A percentile compares a stretch with the other conserved stretches of the same genome.
Evolutionary conservation across 352 stramenopile genomes (phyloP).

Genomic region (Blastocystis sp.): DNA sequence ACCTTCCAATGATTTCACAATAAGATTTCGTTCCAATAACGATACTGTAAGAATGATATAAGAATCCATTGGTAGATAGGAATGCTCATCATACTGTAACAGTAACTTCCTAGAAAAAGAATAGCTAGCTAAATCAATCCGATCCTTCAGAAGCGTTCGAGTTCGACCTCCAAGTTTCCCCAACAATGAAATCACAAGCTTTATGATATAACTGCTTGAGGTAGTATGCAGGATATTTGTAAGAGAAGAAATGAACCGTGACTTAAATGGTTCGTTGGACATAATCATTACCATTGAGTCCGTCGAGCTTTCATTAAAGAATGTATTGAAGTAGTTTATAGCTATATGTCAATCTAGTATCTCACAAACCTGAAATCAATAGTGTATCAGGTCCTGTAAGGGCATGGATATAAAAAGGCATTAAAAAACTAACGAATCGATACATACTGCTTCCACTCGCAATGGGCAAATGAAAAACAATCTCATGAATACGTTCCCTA

Average conservation of each 20-base stretch:
- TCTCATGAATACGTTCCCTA: conserved; percentile 22
- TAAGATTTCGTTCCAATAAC: background rate
- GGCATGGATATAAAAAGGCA: conserved; percentile 2
- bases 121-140: background rate
- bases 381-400: conserved; percentile 15
- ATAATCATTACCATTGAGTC: background rate
- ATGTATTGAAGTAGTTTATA: conserved; percentile 30
- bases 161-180: background rate
- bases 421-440: background rate
- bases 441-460: background rate
- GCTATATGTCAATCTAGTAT: background rate
- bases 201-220: conserved; percentile 5
- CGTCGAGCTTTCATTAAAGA: background rate
- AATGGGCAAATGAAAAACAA: conserved; percentile 21
- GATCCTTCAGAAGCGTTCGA: background rate
- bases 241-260: background rate
- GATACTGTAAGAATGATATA: background rate
- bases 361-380: background rate
- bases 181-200: background rate
- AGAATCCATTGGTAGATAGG: background rate
- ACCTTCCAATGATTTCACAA: background rate
- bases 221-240: conserved; percentile 5
- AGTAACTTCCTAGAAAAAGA: background rate
- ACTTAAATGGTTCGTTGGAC: background rate
- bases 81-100: background rate